Percentiles rank a stretch among this genome's conserved stretches.
Conservation (phyloP, 1,139 yeast species). For the Kodamaea derodonti region DNA sequence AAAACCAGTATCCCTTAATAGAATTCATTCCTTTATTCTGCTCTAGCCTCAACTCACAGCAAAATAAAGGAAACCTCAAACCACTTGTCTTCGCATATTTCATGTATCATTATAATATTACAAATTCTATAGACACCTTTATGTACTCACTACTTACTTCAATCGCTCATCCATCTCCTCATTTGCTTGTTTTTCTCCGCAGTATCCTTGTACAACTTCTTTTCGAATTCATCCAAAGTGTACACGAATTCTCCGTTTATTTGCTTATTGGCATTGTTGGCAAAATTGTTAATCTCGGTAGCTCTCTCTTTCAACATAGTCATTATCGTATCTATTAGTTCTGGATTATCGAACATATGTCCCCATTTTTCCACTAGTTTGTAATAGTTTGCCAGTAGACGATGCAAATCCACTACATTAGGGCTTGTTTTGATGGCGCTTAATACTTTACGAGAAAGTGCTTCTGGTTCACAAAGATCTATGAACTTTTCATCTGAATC, state of each 20-base stretch:
- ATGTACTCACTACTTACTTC: too few relatives aligned
- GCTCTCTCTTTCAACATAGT: constrained; percentile 61
- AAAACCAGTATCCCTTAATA: too few relatives aligned
- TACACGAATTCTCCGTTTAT: constrained; percentile 50
- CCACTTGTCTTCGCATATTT: too few relatives aligned
- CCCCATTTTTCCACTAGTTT: constrained; percentile 74
- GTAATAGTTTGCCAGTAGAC: constrained; percentile 65
- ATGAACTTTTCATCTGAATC: constrained; percentile 55
- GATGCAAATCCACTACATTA: constrained; percentile 60
- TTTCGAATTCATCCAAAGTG: constrained; percentile 75
- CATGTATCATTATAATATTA: too few relatives aligned
- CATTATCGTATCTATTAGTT: constrained; percentile 51
- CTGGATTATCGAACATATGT: constrained; percentile 60
- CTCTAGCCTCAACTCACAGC: too few relatives aligned
- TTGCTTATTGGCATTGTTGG: constrained; percentile 50
- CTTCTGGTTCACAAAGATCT: constrained; percentile 65
- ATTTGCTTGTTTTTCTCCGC: constrained; percentile 61
- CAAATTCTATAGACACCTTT: too few relatives aligned
- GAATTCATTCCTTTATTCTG: too few relatives aligned
- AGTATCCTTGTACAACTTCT: constrained; percentile 52
- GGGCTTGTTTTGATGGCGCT: constrained; percentile 84
- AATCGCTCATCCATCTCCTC: constrained; percentile 59
- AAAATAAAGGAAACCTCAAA: too few relatives aligned
- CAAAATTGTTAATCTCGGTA: constrained; percentile 66
- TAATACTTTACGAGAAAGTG: constrained; percentile 57